These are phyloP conservation scores for Candolleomyces efflorescens DNA, from an alignment of 768 basidiomycete species.

Conservation along the genomic window DNA sequence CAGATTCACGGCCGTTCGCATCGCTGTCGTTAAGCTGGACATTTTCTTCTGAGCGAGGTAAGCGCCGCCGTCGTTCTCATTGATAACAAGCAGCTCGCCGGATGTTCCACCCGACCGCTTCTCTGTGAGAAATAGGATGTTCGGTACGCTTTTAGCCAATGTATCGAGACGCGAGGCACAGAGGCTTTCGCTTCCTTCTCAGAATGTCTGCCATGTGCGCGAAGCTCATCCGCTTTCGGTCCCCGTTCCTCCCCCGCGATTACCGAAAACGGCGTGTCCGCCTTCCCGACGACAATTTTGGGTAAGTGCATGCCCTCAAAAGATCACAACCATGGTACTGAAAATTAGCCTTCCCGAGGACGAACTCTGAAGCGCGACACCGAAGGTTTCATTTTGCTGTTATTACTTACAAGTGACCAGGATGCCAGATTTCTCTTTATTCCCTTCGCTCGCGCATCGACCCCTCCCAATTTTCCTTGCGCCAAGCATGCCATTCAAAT, in stretches of 20 bases:
- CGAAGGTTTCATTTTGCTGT: too few species aligned
- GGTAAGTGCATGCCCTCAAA: neutral
- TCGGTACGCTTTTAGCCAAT: too few species aligned
- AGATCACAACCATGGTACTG: neutral
- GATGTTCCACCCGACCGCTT: too few species aligned
- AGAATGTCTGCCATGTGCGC: slow-evolving; percentile 3
- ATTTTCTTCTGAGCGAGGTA: neutral
- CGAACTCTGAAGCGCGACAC: neutral
- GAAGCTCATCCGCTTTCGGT: neutral
- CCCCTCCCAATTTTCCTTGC: neutral
- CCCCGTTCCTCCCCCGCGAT: neutral
- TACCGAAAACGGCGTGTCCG: neutral
- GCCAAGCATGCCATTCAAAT: neutral
- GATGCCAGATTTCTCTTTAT: neutral
- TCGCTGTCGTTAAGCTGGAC: neutral
- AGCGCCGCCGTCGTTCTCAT: neutral
- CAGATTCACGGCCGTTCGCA: too few species aligned
- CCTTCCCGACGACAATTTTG: neutral
- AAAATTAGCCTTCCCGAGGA: neutral
- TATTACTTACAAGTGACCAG: too few species aligned
- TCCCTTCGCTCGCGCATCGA: neutral
- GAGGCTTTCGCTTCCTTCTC: neutral
- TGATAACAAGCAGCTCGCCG: neutral
- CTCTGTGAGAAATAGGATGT: too few species aligned
- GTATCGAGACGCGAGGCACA: neutral